Evolutionary conservation across 306 rosid species (phyloP).

Genomic region (Lathyrus aphaca): DNA sequence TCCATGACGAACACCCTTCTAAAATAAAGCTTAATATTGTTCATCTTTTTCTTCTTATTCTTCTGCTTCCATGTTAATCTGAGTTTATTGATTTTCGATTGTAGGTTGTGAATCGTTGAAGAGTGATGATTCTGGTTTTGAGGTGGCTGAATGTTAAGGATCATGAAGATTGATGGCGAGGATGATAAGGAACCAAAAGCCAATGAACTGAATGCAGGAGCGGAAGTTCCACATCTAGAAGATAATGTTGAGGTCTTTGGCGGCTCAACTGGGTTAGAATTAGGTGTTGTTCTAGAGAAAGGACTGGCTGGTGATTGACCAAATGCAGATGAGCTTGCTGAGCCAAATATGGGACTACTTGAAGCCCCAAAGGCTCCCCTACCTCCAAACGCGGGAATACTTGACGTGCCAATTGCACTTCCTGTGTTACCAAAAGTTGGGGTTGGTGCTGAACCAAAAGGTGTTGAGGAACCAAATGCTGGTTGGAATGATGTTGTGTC

Average conservation of each 20-base stretch:
- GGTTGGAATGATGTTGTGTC: too few relatives aligned
- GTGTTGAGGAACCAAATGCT: conserved; percentile 82
- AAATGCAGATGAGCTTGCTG: conserved; percentile 57
- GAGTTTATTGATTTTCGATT: too few relatives aligned
- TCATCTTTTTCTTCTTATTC: too few relatives aligned
- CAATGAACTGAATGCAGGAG: conserved; percentile 66
- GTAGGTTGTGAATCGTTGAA: too few relatives aligned
- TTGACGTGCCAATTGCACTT: conserved; percentile 59
- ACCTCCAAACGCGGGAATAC: conserved; percentile 65
- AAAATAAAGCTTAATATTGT: too few relatives aligned
- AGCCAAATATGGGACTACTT: conserved; percentile 59
- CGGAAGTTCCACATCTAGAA: conserved; percentile 57
- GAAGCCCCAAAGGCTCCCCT: conserved; percentile 76
- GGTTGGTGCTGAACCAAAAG: conserved; percentile 84
- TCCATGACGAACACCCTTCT: too few relatives aligned
- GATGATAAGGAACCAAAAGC: conserved; percentile 57
- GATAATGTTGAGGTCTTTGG: conserved; percentile 63
- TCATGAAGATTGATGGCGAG: too few relatives aligned
- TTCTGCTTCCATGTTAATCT: too few relatives aligned
- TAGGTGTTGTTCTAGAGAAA: conserved; percentile 54
- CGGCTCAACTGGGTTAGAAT: conserved; percentile 67
- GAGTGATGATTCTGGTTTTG: too few relatives aligned
- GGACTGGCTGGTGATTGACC: too few relatives aligned
- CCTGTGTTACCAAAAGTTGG: conserved; percentile 75
- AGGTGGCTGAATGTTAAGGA: too few relatives aligned